These are phyloP conservation scores for Atalantia buxifolia DNA, from an alignment of 345 rosid species.

Conservation along the genomic window DNA sequence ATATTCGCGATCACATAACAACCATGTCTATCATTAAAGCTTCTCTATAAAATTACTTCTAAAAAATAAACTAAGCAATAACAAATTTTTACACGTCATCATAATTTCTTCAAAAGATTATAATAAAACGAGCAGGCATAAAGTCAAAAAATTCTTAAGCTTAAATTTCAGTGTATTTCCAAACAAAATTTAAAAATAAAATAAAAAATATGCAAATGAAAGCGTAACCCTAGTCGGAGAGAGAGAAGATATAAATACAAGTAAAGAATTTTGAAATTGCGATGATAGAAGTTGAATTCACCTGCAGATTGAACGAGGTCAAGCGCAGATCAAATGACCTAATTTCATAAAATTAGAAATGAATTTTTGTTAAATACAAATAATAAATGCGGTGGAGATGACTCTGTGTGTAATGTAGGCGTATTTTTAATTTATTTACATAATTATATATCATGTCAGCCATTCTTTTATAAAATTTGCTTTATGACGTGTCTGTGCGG, in stretches of 20 bases:
- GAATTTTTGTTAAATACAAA: background rate
- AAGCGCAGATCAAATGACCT: slow-evolving; percentile 22
- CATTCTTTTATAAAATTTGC: too few relatives aligned
- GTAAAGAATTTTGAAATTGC: slow-evolving; percentile 13
- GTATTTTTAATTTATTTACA: too few relatives aligned
- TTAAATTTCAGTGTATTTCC: background rate
- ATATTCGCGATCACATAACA: background rate
- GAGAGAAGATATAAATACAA: background rate
- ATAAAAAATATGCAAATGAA: background rate
- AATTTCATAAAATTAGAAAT: background rate
- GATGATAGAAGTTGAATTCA: slow-evolving; percentile 6
- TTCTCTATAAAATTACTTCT: background rate
- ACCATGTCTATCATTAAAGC: background rate
- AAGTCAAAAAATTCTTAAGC: background rate
- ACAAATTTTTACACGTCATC: background rate
- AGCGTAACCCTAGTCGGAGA: slow-evolving; percentile 31
- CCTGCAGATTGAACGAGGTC: slow-evolving; percentile 25
- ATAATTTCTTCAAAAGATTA: background rate
- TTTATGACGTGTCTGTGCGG: too few relatives aligned
- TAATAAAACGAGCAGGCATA: background rate
- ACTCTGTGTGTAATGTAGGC: background rate
- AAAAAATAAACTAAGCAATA: background rate
- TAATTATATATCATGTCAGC: background rate
- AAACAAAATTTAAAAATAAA: background rate
- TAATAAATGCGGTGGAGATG: slow-evolving; percentile 13